A percentile compares a stretch with the other conserved stretches of the same genome.
Conservation (phyloP, 139 green algal species). For the Deuterostichococcus epilithicus region DNA sequence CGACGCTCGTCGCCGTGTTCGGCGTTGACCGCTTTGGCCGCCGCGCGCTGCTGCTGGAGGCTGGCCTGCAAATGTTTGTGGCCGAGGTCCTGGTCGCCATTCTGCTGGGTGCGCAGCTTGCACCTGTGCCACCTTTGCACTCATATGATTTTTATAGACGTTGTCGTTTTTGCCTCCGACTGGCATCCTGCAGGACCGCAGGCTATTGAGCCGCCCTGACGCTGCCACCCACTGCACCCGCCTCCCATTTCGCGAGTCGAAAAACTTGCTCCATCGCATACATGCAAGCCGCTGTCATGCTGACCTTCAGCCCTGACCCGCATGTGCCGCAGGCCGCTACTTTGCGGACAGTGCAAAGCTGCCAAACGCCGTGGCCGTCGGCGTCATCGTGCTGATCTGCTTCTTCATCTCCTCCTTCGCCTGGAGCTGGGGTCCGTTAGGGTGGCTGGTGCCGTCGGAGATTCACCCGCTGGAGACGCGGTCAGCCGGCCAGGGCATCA, state of each 20-base stretch:
- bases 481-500: slow-evolving; percentile 30
- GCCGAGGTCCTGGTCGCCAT: slow-evolving; percentile 16
- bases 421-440: slow-evolving; percentile 58
- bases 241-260: too few species aligned
- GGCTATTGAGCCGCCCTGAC: too few species aligned
- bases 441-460: slow-evolving; percentile 49
- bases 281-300: too few species aligned
- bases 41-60: slow-evolving; percentile 17
- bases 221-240: too few species aligned
- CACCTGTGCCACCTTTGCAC: too few species aligned
- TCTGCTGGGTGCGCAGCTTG: neutral
- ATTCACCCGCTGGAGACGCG: slow-evolving; percentile 33
- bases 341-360: neutral
- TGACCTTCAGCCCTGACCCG: too few species aligned
- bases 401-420: slow-evolving; percentile 46
- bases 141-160: too few species aligned
- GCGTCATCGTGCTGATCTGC: slow-evolving; percentile 56
- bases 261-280: too few species aligned
- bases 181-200: too few species aligned
- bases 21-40: slow-evolving; percentile 34
- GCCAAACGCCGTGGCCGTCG: slow-evolving; percentile 15
- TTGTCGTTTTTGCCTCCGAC: too few species aligned
- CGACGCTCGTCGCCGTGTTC: slow-evolving; percentile 54
- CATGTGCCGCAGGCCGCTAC: neutral
- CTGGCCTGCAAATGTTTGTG: slow-evolving; percentile 31